Evolutionary conservation across 208 protist genomes (phyloP).

Genomic region (Leishmania gerbilli): DNA sequence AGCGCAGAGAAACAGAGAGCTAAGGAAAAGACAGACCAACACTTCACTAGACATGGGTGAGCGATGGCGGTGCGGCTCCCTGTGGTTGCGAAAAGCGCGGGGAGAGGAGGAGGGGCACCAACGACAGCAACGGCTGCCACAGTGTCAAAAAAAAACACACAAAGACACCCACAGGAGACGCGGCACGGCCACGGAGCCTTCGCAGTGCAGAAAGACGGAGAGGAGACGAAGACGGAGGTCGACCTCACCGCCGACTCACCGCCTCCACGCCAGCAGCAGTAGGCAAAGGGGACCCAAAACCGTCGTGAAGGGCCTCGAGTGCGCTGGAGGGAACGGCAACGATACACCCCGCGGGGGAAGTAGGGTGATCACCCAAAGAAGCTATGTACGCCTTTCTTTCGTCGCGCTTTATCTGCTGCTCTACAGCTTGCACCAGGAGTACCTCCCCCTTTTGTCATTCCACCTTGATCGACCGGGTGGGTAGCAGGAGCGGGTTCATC

Average conservation of each 20-base stretch:
- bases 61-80: neutral
- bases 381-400: neutral
- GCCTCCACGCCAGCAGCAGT: neutral
- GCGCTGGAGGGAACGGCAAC: neutral
- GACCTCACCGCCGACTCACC: neutral
- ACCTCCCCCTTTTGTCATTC: conserved; percentile 34
- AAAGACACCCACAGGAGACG: neutral
- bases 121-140: neutral
- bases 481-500: conserved; percentile 88
- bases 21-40: neutral
- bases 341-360: neutral
- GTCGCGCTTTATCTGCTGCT: neutral
- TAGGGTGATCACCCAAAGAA: neutral
- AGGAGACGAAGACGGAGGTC: neutral
- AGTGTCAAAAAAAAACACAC: neutral
- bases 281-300: neutral
- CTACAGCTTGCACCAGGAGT: neutral
- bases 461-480: conserved; percentile 81
- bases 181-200: neutral
- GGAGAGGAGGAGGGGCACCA: neutral
- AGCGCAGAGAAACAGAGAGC: too few species aligned
- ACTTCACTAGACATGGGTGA: neutral
- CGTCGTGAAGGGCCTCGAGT: neutral
- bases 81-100: neutral
- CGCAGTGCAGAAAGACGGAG: neutral